Evolutionary conservation across 2,329 filamentous ascomycete genomes (phyloP).

Genomic region (Fusarium siculi): DNA sequence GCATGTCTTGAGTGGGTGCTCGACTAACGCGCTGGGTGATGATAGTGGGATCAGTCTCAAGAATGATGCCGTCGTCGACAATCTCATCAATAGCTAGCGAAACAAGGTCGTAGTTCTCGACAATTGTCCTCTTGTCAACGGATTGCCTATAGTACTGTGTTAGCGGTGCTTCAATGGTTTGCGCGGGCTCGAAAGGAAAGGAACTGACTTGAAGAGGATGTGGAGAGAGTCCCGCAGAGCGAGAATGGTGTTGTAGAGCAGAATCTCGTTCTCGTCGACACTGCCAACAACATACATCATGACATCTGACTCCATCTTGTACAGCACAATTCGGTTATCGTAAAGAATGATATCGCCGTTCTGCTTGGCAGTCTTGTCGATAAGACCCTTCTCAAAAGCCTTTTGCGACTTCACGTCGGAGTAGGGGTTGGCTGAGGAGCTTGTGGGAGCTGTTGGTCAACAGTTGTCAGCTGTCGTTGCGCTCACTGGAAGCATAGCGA

Average conservation of each 20-base stretch:
- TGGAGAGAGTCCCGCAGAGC: slow-evolving; percentile 91
- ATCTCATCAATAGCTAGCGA: slow-evolving; percentile 95
- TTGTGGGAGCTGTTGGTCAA: slow-evolving; percentile 48
- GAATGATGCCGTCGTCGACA: slow-evolving; percentile 92
- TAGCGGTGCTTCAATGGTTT: slow-evolving; percentile 1
- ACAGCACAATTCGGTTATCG: slow-evolving; percentile 94
- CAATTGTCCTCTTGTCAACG: slow-evolving; percentile 95
- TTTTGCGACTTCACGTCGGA: slow-evolving; percentile 92
- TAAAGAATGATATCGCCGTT: slow-evolving; percentile 96
- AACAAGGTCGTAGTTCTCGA: slow-evolving; percentile 98
- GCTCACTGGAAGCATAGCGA: slow-evolving; percentile 29
- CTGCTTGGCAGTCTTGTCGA: slow-evolving; percentile 97
- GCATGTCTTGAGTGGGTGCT: slow-evolving; percentile 89
- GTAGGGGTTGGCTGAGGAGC: slow-evolving; percentile 78
- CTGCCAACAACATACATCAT: slow-evolving; percentile 95
- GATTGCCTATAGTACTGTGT: slow-evolving; percentile 73
- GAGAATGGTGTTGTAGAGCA: slow-evolving; percentile 93
- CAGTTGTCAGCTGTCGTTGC: slow-evolving; percentile 45
- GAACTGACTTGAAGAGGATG: slow-evolving; percentile 85
- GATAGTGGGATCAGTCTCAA: slow-evolving; percentile 96
- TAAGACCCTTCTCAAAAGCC: slow-evolving; percentile 92
- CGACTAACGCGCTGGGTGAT: slow-evolving; percentile 92
- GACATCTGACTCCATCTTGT: slow-evolving; percentile 97
- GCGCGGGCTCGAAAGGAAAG: neutral
- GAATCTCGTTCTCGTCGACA: slow-evolving; percentile 94